A percentile compares a stretch with the other conserved stretches of the same genome.
Evolutionary conservation across 2,329 filamentous ascomycete species (phyloP).

Genomic region (Trichophyton verrucosum): DNA sequence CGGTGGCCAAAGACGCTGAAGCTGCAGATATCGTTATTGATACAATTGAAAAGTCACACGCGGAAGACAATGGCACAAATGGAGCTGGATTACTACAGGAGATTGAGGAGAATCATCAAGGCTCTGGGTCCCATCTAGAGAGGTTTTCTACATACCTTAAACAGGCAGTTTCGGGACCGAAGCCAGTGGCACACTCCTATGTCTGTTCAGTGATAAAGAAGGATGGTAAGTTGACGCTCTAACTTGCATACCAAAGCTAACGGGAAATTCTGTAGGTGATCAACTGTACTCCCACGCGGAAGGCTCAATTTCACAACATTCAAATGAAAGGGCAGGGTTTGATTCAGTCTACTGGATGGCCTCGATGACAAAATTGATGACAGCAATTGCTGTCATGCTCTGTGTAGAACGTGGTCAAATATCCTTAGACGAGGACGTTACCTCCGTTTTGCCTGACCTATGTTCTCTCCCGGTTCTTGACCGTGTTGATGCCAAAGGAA

Average conservation of each 20-base stretch:
- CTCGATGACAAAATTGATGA: background rate
- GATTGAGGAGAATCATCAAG: background rate
- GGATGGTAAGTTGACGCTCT: background rate
- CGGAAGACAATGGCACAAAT: background rate
- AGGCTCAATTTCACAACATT: background rate
- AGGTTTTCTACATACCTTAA: background rate
- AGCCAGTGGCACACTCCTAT: background rate
- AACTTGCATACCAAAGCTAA: background rate
- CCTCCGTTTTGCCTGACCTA: background rate
- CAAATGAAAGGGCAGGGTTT: background rate
- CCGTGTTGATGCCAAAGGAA: no score
- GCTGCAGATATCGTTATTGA: background rate
- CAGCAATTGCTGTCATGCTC: background rate
- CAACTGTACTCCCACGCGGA: background rate
- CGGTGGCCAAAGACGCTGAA: background rate
- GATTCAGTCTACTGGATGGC: background rate
- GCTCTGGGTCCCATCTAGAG: background rate
- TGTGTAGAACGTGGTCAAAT: background rate
- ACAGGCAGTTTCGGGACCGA: background rate
- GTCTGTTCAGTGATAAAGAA: background rate
- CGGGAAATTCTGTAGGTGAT: background rate
- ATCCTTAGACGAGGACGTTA: background rate
- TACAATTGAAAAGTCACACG: background rate
- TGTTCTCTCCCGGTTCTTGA: no score
- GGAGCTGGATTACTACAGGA: background rate